phyloP scores from a whole-genome alignment of 495 filamentous ascomycete species.

The Talaromyces wortmannii region DNA sequence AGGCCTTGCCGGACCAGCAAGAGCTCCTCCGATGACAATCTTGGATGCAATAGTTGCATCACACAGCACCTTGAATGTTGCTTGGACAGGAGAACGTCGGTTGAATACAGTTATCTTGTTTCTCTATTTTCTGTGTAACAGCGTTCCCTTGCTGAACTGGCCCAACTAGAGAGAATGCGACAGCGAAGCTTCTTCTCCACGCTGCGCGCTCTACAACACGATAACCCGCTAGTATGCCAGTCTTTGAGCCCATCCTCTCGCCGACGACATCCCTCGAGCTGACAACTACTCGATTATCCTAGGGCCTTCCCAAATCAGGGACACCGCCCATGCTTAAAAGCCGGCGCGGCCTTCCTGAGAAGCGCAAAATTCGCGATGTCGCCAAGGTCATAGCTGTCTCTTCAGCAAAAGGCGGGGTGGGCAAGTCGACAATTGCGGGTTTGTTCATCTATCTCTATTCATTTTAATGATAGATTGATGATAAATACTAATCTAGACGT shows the following conservation, averaged over 20 bases:
- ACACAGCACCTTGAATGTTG: not conserved
- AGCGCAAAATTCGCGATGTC: constrained; percentile 72
- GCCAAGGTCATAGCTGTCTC: constrained; percentile 86
- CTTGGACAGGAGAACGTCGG: not conserved
- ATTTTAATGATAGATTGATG: not conserved
- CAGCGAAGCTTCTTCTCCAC: constrained; percentile 53
- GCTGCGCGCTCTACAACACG: constrained; percentile 61
- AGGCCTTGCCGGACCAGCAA: not conserved
- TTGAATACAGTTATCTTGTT: not conserved
- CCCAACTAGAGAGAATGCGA: not conserved
- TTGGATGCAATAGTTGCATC: not conserved
- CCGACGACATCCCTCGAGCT: not conserved
- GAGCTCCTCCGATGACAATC: not conserved
- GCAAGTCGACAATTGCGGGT: constrained; percentile 91
- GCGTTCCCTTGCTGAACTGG: not conserved
- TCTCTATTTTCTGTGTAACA: not conserved
- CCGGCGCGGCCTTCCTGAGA: constrained; percentile 76
- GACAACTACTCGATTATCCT: not conserved
- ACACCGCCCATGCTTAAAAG: constrained; percentile 66
- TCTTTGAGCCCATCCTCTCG: not conserved
- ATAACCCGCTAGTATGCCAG: constrained; percentile 73
- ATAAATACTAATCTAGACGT: not conserved
- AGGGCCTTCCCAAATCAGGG: constrained; percentile 80
- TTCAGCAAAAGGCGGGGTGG: constrained; percentile 94
- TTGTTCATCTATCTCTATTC: not conserved